These are phyloP conservation scores for Sporormia fimetaria DNA, from an alignment of 495 filamentous ascomycete species.

Conservation along the genomic window DNA sequence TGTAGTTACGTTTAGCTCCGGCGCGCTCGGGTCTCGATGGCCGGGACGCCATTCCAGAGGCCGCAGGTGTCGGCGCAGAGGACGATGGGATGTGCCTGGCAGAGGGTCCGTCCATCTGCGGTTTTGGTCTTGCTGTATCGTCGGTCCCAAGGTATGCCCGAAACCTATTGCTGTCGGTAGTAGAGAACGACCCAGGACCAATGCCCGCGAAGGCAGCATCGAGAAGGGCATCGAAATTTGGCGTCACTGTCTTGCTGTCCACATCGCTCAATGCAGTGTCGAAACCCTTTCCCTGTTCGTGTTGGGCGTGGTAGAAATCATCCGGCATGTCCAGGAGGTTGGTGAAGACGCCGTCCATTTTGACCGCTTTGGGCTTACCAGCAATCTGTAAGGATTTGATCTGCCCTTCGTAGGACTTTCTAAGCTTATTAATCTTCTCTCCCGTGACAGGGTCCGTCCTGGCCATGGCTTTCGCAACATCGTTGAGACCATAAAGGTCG, in stretches of 20 bases:
- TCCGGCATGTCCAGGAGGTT: slow-evolving; percentile 41
- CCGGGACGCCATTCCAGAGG: slow-evolving; percentile 10
- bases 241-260: slow-evolving; percentile 29
- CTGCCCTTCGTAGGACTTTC: slow-evolving; percentile 65
- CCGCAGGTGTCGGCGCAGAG: slow-evolving; percentile 8
- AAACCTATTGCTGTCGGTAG: slow-evolving; percentile 1
- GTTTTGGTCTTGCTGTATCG: slow-evolving; percentile 34
- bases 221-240: slow-evolving; percentile 44
- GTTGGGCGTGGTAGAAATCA: slow-evolving; percentile 54
- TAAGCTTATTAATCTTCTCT: slow-evolving; percentile 60
- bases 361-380: slow-evolving; percentile 51
- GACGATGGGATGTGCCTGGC: slow-evolving; percentile 1
- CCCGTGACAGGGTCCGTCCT: slow-evolving; percentile 53
- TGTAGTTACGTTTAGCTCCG: slow-evolving; percentile 56
- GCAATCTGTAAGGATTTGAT: slow-evolving; percentile 50
- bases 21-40: slow-evolving; percentile 43
- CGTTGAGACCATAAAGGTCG: slow-evolving; percentile 48
- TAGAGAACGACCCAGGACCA: slow-evolving; percentile 43
- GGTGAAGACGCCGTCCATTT: slow-evolving; percentile 29
- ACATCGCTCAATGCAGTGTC: slow-evolving; percentile 28
- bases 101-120: slow-evolving; percentile 34
- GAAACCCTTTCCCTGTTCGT: slow-evolving; percentile 49
- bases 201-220: slow-evolving; percentile 33
- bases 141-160: slow-evolving; percentile 16
- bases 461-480: slow-evolving; percentile 52